Conservation (phyloP, 768 basidiomycete genomes). For the Coprinopsis strossmayeri region DNA sequence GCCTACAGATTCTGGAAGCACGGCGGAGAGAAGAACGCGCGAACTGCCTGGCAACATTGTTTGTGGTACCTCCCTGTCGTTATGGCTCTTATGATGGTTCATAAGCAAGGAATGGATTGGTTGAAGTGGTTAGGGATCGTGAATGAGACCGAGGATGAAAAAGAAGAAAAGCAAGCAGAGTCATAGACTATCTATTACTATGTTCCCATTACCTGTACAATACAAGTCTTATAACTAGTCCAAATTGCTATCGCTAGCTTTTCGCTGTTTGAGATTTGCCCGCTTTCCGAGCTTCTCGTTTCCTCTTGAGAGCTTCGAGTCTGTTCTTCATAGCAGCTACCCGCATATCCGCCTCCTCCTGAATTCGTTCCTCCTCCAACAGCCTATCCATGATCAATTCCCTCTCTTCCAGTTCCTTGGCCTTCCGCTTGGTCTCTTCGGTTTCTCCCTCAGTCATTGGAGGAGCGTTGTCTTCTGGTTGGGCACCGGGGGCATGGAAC, state of each 20-base stretch:
- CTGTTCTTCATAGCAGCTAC: constrained; percentile 59
- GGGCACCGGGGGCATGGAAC: neutral
- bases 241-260: neutral
- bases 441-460: constrained; percentile 24
- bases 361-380: constrained; percentile 77
- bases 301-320: constrained; percentile 49
- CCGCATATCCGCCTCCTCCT: constrained; percentile 82
- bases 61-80: constrained; percentile 90
- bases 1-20: constrained; percentile 72
- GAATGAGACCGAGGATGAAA: constrained; percentile 17
- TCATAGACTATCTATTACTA: neutral
- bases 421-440: constrained; percentile 39
- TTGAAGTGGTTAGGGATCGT: constrained; percentile 47
- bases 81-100: constrained; percentile 89
- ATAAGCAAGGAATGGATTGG: constrained; percentile 86
- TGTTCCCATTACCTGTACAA: neutral
- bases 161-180: neutral
- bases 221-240: constrained; percentile 1
- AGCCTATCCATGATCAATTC: constrained; percentile 84
- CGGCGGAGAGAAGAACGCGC: constrained; percentile 73
- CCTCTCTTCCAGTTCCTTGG: constrained; percentile 63
- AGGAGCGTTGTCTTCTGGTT: constrained; percentile 30
- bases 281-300: constrained; percentile 24
- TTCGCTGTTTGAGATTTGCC: neutral
- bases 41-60: constrained; percentile 69